Evolutionary conservation across 257 asterid genomes (phyloP).

Genomic region (Coffea eugenioides): DNA sequence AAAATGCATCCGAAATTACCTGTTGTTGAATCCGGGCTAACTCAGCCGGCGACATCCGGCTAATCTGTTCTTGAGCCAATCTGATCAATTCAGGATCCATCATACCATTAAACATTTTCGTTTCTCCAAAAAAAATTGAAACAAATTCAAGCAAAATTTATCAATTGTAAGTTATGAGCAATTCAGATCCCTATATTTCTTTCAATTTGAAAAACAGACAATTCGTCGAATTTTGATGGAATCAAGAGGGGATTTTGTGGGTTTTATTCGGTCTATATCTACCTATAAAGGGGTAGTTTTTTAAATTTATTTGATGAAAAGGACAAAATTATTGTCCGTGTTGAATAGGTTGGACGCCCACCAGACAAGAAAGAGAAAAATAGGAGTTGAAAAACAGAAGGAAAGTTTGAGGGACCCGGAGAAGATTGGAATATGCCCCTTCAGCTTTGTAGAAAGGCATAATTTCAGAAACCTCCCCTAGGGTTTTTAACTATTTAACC

Average conservation of each 20-base stretch:
- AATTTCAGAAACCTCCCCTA: not conserved
- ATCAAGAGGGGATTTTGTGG: not conserved
- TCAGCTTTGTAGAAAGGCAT: not conserved
- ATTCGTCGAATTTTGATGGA: conserved; percentile 14
- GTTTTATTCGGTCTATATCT: conserved; percentile 1
- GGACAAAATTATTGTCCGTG: not conserved
- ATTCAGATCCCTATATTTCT: not conserved
- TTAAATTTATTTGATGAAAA: not conserved
- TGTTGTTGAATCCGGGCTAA: conserved; percentile 92
- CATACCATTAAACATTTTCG: conserved; percentile 72
- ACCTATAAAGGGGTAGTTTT: not conserved
- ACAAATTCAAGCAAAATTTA: not conserved
- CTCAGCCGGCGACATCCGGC: conserved; percentile 95
- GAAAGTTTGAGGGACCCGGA: not conserved
- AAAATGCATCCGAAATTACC: conserved; percentile 35
- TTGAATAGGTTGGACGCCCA: not conserved
- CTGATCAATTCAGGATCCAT: conserved; percentile 94
- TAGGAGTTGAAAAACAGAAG: not conserved
- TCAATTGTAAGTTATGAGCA: not conserved
- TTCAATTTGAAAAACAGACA: not conserved
- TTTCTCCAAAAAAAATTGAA: not conserved
- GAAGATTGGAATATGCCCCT: not conserved
- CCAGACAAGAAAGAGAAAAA: not conserved
- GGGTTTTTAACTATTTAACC: no score
- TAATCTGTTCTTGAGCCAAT: conserved; percentile 99